A percentile compares a stretch with the other conserved stretches of the same genome.
Conservation (phyloP, 2,329 filamentous ascomycete genomes). For the Triangularia verruculosa region DNA sequence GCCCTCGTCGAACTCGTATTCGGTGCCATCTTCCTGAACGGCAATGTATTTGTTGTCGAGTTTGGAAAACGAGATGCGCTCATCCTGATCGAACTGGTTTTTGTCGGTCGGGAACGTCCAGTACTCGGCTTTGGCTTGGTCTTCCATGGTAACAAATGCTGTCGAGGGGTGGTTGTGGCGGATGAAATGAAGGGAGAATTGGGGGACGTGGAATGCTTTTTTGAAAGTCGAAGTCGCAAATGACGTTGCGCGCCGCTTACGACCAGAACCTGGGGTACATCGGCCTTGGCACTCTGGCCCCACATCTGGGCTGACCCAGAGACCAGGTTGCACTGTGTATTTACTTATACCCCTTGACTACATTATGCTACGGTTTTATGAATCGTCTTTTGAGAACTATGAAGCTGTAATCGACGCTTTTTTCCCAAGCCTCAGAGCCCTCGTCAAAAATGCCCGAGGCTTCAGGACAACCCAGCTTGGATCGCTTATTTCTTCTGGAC, state of each 20-base stretch:
- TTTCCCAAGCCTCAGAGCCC: background rate
- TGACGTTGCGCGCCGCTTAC: conserved; percentile 3
- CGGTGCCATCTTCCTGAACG: conserved; percentile 78
- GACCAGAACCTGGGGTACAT: background rate
- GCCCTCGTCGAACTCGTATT: conserved; percentile 76
- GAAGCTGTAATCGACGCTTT: no score
- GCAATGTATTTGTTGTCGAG: conserved; percentile 78
- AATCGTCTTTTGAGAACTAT: background rate
- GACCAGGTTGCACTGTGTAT: background rate
- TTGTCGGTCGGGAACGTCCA: conserved; percentile 57
- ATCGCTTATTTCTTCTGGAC: conserved; percentile 55
- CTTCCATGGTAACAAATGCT: conserved; percentile 14
- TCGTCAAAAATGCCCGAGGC: no score
- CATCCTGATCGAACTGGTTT: conserved; percentile 70
- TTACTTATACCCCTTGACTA: background rate
- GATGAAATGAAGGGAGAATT: background rate
- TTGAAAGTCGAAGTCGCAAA: background rate
- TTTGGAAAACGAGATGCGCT: conserved; percentile 83
- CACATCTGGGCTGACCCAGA: background rate
- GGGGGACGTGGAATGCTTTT: background rate
- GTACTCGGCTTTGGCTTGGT: conserved; percentile 29
- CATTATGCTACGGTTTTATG: background rate
- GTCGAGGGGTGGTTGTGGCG: background rate
- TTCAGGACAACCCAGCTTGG: background rate
- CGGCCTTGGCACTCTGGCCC: background rate